phyloP scores from a whole-genome alignment of 805 yeast species.

The Wickerhamiella azyma region DNA sequence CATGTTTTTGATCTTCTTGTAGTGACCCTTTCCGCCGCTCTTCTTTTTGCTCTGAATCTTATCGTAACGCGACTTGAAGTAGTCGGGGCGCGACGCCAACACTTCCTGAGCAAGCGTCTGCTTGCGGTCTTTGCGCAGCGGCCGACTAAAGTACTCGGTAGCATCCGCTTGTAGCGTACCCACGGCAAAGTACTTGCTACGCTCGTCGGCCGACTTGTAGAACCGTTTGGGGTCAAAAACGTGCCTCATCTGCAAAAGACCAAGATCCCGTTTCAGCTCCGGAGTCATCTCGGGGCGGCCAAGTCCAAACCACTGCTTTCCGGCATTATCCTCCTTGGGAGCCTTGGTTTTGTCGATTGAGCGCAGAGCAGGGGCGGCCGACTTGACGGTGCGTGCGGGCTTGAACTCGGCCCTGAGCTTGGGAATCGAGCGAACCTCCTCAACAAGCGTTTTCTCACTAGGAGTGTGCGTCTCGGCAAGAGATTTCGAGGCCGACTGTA shows the following conservation, averaged over 20 bases:
- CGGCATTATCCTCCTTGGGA: slow-evolving; percentile 30
- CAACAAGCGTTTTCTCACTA: slow-evolving; percentile 13
- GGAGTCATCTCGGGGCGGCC: slow-evolving; percentile 65
- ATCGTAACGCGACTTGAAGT: slow-evolving; percentile 70
- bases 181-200: slow-evolving; percentile 69
- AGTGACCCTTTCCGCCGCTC: slow-evolving; percentile 54
- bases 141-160: slow-evolving; percentile 58
- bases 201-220: slow-evolving; percentile 70
- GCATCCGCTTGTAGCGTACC: slow-evolving; percentile 81
- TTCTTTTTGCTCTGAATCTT: slow-evolving; percentile 59
- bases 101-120: slow-evolving; percentile 70
- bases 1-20: slow-evolving; percentile 47
- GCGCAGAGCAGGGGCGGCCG: slow-evolving; percentile 9
- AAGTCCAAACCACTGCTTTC: slow-evolving; percentile 66
- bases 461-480: not conserved
- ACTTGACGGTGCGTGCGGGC: not conserved
- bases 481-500: not conserved
- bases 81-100: slow-evolving; percentile 44
- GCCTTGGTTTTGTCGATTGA: slow-evolving; percentile 21
- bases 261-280: slow-evolving; percentile 58
- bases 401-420: slow-evolving; percentile 9
- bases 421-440: slow-evolving; percentile 19
- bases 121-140: slow-evolving; percentile 61
- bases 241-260: slow-evolving; percentile 69
- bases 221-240: slow-evolving; percentile 93